These are phyloP conservation scores for peach (Prunus persica) DNA, from an alignment of 306 rosid genomes.

Conservation along the genomic window Prunus_persica_NCBIv2 NC_034010.1:23324501-23325000, in stretches of 20 bases:
- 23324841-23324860: conserved; percentile 46
- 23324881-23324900: conserved; percentile 35
- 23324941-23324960: conserved; percentile 30
- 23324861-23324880: conserved; percentile 52
- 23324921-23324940: conserved; percentile 32
- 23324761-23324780: conserved; percentile 33
- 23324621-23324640: conserved; percentile 24
- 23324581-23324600: conserved; percentile 29
- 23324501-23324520: conserved; percentile 96
- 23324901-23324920: conserved; percentile 29
- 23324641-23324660: conserved; percentile 25
- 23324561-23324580: conserved; percentile 27
- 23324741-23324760: conserved; percentile 25
- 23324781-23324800: conserved; percentile 22
- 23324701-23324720: conserved; percentile 31
- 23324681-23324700: conserved; percentile 20
- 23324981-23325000: conserved; percentile 16
- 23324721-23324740: conserved; percentile 21
- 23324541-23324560: conserved; percentile 25
- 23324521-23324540: conserved; percentile 58
- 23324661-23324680: conserved; percentile 29
- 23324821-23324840: conserved; percentile 23
- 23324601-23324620: conserved; percentile 25
- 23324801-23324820: conserved; percentile 25
- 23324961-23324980: conserved; percentile 27